Conservation (phyloP, 202 grass and related monocot species). For the Bolboschoenoplectus hybrid region DNA sequence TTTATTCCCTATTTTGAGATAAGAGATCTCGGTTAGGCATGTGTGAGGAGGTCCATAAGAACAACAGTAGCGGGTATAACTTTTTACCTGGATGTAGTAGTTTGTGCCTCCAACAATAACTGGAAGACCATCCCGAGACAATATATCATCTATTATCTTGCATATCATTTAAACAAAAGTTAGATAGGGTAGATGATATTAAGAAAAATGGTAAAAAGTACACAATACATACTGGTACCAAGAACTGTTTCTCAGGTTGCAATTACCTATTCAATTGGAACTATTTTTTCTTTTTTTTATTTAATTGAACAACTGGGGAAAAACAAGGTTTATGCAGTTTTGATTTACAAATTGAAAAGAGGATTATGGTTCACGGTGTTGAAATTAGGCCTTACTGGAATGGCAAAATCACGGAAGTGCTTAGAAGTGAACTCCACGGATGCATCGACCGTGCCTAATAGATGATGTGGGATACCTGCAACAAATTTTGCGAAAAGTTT, state of each 20-base stretch:
- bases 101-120: conserved; percentile 95
- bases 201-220: not conserved
- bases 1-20: not conserved
- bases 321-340: not conserved
- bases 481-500: conserved; percentile 1
- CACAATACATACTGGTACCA: not conserved
- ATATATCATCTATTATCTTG: conserved; percentile 78
- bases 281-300: not conserved
- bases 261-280: not conserved
- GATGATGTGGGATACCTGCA: conserved; percentile 78
- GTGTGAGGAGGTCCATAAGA: not conserved
- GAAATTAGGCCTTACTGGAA: conserved; percentile 49
- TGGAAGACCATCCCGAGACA: conserved; percentile 68
- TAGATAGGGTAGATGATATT: not conserved
- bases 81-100: conserved; percentile 88
- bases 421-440: conserved; percentile 80
- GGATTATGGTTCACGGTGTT: conserved; percentile 11
- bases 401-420: conserved; percentile 62
- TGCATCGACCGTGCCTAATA: conserved; percentile 70
- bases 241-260: not conserved
- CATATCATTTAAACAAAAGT: not conserved
- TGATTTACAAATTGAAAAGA: conserved; percentile 8
- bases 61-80: not conserved
- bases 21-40: not conserved
- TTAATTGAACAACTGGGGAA: not conserved